Base-by-base conservation (phyloP, 192 early-diverging fungal species). In the Gaertneriomyces semiglobifer region DNA sequence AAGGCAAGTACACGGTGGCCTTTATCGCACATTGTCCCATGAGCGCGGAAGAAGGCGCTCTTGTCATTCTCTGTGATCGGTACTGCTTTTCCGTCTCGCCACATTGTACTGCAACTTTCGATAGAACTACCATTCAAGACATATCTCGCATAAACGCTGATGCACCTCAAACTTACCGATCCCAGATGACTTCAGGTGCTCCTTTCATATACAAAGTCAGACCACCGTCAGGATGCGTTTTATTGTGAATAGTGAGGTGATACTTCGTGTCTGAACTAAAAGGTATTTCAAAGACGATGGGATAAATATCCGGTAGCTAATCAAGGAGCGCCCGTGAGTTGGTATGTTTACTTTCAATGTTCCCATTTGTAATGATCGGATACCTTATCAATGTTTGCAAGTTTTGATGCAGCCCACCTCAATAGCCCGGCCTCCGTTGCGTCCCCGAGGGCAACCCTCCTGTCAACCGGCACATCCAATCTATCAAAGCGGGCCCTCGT, bases 231-330 rank as follows among this genome's bases (percentile, higher is more conserved):
- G 75, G 50, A 65, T 93, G 91, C 14, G 75, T 71, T 72, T 91
- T 92, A 33, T 77, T 73, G 69, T 98, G 93, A 60, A 98, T 91
- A 10, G 92, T 87, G 65, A 95, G 77, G 70, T 90, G 89, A 83
- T 82, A 90, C 70, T 98, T 98, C 72, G 86, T 96, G 19, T 94
- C 90, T 19, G 90, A 92, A 73, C 86, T 92, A 81, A 98, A 96
- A 4, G 95, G 93, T 11, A 96, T 84, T 77, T 98, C 95, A 79
- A 98, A 92, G 56, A 94, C 88, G 33, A 56, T 55, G 25, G 60
- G 68, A 39, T 69, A 58, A 7, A 65, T 8, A 7, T 55, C 63
- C 42, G 50, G 20, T 10, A 65, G 20, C 63, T 65, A 44, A 10
- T 2, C 10, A 56, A 56, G 10, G 33, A 33, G 0, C 11, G 54